phyloP scores from a whole-genome alignment of 176 grass and related monocot species.

The bread wheat (Triticum aestivum) region IWGSC_CS_RefSeq_v2.1 NC_057813.1:709517277-709517776 shows the following conservation, averaged over 20 bases:
- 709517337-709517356: slow-evolving; percentile 52
- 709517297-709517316: slow-evolving; percentile 54
- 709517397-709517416: not conserved
- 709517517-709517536: not conserved
- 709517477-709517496: not conserved
- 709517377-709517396: slow-evolving; percentile 35
- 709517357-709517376: slow-evolving; percentile 59
- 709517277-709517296: slow-evolving; percentile 45
- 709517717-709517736: not conserved
- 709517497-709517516: not conserved
- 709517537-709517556: not conserved
- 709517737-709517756: no score
- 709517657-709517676: not conserved
- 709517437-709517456: not conserved
- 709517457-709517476: not conserved
- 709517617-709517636: not conserved
- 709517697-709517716: not conserved
- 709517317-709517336: slow-evolving; percentile 61
- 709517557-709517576: not conserved
- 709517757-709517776: no score
- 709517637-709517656: not conserved
- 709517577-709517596: not conserved
- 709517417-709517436: not conserved
- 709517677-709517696: not conserved
- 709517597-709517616: not conserved